Percentiles rank a stretch among this genome's conserved stretches.
Evolutionary conservation across 1,139 yeast genomes (phyloP).

Genomic region (Ashbya aceris): DNA sequence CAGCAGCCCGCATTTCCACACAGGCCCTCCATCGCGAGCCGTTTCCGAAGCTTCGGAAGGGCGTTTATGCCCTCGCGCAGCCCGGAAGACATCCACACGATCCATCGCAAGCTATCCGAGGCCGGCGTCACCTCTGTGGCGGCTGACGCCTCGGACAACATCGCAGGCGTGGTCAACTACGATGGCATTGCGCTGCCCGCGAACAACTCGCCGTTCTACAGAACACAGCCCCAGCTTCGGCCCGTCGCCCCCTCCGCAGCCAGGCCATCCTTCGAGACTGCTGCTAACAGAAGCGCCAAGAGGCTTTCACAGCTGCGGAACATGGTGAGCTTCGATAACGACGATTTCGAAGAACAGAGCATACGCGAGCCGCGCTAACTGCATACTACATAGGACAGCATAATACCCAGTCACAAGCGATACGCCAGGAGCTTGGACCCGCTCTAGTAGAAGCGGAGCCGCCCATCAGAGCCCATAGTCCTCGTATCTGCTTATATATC

Average conservation of each 20-base stretch:
- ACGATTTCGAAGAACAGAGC: slow-evolving; percentile 14
- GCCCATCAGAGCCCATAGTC: too few relatives aligned
- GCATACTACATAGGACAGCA: too few relatives aligned
- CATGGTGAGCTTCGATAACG: slow-evolving; percentile 10
- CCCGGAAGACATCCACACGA: slow-evolving; percentile 23
- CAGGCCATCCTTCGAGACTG: background rate
- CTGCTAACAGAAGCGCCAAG: background rate
- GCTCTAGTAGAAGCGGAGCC: too few relatives aligned
- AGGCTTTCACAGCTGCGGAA: slow-evolving; percentile 2
- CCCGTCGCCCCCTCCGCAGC: background rate
- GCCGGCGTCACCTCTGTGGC: slow-evolving; percentile 35
- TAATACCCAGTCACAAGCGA: too few relatives aligned
- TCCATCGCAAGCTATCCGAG: slow-evolving; percentile 28
- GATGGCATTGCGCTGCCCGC: slow-evolving; percentile 6
- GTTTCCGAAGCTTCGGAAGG: slow-evolving; percentile 18
- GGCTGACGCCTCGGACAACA: slow-evolving; percentile 34
- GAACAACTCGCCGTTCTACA: background rate
- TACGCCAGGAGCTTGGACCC: too few relatives aligned
- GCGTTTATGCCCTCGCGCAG: slow-evolving; percentile 12
- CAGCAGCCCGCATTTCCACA: too few relatives aligned
- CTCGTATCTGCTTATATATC: too few relatives aligned
- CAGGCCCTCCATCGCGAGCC: slow-evolving; percentile 13
- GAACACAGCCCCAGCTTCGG: background rate
- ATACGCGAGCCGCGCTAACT: background rate
- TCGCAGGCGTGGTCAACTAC: slow-evolving; percentile 33